phyloP scores from a whole-genome alignment of 495 filamentous ascomycete species.

The Penicillium paxilli region DNA sequence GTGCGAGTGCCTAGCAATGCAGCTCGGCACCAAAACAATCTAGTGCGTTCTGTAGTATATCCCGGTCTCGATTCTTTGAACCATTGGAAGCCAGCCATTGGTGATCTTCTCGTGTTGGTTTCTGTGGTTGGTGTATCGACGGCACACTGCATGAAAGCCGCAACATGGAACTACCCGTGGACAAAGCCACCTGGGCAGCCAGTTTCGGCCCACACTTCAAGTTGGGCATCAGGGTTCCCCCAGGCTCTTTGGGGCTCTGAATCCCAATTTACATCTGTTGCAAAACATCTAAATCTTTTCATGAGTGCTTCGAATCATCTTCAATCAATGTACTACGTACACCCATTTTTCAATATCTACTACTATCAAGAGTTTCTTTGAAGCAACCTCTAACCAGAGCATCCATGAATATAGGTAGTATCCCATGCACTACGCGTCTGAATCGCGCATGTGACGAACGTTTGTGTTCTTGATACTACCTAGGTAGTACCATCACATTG shows the following conservation, averaged over 20 bases:
- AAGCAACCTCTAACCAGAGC: too few relatives aligned
- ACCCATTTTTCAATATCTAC: too few relatives aligned
- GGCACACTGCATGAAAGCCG: neutral
- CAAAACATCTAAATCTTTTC: neutral
- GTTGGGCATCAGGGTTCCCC: slow-evolving; percentile 7
- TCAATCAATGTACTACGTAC: too few relatives aligned
- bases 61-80: neutral
- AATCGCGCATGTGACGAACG: too few relatives aligned
- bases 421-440: too few relatives aligned
- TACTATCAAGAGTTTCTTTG: too few relatives aligned
- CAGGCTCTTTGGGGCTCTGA: neutral
- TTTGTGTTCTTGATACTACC: too few relatives aligned
- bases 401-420: too few relatives aligned
- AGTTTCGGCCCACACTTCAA: neutral
- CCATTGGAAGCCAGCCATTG: neutral
- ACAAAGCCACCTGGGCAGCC: too few relatives aligned
- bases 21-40: neutral
- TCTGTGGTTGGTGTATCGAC: neutral
- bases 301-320: too few relatives aligned
- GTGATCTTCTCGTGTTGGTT: neutral
- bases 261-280: neutral
- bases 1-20: neutral
- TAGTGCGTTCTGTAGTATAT: neutral
- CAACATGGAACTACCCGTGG: too few relatives aligned
- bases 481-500: too few relatives aligned